Evolutionary conservation across 495 filamentous ascomycete species (phyloP).

Genomic region (Penicillium bialowiezense): DNA sequence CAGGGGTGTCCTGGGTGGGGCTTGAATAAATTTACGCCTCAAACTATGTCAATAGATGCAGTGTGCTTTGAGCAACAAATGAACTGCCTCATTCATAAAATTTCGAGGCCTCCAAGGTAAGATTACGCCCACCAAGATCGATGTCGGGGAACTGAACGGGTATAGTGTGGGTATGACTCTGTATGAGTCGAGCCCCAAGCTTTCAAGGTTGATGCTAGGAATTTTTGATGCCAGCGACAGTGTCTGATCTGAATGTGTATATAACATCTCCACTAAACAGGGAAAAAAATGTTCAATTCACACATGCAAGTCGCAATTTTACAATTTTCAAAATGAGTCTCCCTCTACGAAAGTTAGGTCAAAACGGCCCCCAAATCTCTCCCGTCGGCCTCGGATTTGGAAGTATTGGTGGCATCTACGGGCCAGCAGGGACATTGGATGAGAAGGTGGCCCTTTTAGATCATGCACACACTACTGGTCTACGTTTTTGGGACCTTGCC

Average conservation of each 20-base stretch:
- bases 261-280: too few relatives aligned
- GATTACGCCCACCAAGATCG: too few relatives aligned
- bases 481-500: constrained; percentile 57
- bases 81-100: too few relatives aligned
- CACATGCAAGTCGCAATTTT: too few relatives aligned
- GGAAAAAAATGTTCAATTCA: too few relatives aligned
- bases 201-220: neutral
- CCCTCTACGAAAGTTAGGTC: constrained; percentile 41
- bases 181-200: neutral
- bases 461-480: constrained; percentile 49
- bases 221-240: neutral
- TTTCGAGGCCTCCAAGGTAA: too few relatives aligned
- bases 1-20: too few relatives aligned
- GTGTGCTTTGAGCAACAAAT: too few relatives aligned
- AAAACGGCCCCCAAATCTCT: constrained; percentile 49
- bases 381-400: constrained; percentile 55
- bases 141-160: neutral
- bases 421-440: constrained; percentile 33
- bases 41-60: too few relatives aligned
- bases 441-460: constrained; percentile 37
- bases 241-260: neutral
- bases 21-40: too few relatives aligned
- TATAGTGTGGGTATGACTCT: neutral
- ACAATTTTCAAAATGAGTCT: constrained; percentile 7
- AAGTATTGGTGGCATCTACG: constrained; percentile 51